phyloP scores from a whole-genome alignment of 208 protist species.

The Leishmania turanica region DNA sequence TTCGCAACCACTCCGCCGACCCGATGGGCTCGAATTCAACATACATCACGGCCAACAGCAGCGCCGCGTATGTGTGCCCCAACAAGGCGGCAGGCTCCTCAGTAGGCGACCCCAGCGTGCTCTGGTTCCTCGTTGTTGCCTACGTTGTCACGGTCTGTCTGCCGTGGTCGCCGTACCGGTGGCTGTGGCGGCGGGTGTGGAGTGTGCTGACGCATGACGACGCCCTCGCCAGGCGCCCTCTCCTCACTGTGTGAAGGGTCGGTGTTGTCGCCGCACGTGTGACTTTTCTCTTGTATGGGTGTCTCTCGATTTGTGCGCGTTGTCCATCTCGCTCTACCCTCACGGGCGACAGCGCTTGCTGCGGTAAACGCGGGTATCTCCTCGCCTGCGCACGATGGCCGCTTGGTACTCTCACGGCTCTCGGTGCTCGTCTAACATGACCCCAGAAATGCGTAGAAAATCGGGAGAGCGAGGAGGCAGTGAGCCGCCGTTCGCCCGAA shows the following conservation, averaged over 20 bases:
- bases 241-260: constrained; percentile 46
- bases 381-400: background rate
- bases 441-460: too few species aligned
- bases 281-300: background rate
- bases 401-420: too few species aligned
- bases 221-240: constrained; percentile 49
- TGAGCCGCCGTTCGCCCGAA: background rate
- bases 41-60: too few species aligned
- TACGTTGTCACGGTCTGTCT: constrained; percentile 42
- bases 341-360: background rate
- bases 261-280: background rate
- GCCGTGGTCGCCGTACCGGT: constrained; percentile 49
- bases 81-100: background rate
- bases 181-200: constrained; percentile 52
- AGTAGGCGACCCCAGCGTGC: constrained; percentile 17
- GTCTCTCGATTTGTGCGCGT: background rate
- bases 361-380: background rate
- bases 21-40: constrained; percentile 1
- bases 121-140: constrained; percentile 47
- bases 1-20: background rate
- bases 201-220: constrained; percentile 59
- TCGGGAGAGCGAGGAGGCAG: too few species aligned
- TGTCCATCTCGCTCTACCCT: background rate
- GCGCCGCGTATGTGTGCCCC: background rate
- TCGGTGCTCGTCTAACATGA: too few species aligned